A percentile compares a stretch with the other conserved stretches of the same genome.
Conservation (phyloP, 768 basidiomycete species). For the Rhizopogon vesiculosus region DNA sequence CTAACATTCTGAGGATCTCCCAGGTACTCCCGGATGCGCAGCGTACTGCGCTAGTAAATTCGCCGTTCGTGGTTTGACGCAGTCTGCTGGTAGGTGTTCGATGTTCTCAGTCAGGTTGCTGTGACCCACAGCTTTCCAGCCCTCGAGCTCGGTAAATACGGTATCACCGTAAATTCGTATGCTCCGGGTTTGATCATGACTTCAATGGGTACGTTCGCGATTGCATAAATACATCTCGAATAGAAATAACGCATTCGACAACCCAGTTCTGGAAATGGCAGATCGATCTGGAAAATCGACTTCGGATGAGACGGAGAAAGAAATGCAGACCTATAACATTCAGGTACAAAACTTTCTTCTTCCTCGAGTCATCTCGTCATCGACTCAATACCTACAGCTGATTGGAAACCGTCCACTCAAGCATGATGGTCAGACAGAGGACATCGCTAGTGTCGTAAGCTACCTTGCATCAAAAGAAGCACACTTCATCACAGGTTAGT, state of each 20-base stretch:
- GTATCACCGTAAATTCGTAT: slow-evolving; percentile 30
- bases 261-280: not conserved
- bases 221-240: not conserved
- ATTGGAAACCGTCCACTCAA: not conserved
- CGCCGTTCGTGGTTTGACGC: slow-evolving; percentile 6
- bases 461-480: slow-evolving; percentile 22
- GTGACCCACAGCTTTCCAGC: not conserved
- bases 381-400: not conserved
- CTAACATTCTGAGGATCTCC: not conserved
- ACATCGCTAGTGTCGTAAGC: slow-evolving; percentile 20
- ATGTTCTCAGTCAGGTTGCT: not conserved
- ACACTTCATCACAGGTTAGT: slow-evolving; percentile 21
- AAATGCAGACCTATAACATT: not conserved
- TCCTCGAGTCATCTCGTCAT: not conserved
- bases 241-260: not conserved
- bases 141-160: slow-evolving; percentile 18
- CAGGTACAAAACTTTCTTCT: not conserved
- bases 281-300: not conserved
- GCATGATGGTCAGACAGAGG: slow-evolving; percentile 8
- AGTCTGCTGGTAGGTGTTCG: slow-evolving; percentile 12
- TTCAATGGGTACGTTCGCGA: slow-evolving; percentile 7
- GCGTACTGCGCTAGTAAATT: slow-evolving; percentile 13
- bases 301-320: not conserved
- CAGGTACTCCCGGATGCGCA: not conserved
- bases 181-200: slow-evolving; percentile 24